Evolutionary conservation across 257 asterid species (phyloP).

Genomic region (Primulina huaijiensis): DNA sequence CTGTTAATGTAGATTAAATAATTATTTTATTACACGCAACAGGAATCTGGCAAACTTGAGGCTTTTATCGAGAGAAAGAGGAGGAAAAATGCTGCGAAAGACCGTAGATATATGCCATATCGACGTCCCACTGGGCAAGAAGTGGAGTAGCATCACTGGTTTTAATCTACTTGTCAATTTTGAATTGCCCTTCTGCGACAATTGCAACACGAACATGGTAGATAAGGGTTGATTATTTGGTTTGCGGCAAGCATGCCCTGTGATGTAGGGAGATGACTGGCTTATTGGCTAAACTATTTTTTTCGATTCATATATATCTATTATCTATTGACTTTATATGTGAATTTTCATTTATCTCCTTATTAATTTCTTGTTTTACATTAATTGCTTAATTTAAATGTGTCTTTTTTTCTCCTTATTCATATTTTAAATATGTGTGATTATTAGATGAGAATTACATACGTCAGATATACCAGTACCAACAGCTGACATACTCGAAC

Average conservation of each 20-base stretch:
- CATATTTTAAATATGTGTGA: no score
- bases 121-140: conserved; percentile 52
- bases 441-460: no score
- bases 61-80: conserved; percentile 78
- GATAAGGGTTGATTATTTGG: background rate
- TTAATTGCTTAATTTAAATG: no score
- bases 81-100: conserved; percentile 82
- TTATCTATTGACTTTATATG: no score
- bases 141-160: conserved; percentile 20
- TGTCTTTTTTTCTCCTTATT: no score
- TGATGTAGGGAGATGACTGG: background rate
- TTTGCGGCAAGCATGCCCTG: background rate
- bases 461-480: no score
- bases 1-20: background rate
- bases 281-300: background rate
- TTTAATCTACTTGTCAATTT: conserved; percentile 1
- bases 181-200: background rate
- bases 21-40: conserved; percentile 18
- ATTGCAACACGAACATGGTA: background rate
- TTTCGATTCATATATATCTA: background rate
- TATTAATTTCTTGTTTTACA: no score
- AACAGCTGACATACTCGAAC: no score
- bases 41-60: conserved; percentile 83
- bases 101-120: conserved; percentile 82
- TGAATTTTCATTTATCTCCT: no score